Evolutionary conservation across 345 rosid species (phyloP).

Genomic region (Limnanthes douglasii): DNA sequence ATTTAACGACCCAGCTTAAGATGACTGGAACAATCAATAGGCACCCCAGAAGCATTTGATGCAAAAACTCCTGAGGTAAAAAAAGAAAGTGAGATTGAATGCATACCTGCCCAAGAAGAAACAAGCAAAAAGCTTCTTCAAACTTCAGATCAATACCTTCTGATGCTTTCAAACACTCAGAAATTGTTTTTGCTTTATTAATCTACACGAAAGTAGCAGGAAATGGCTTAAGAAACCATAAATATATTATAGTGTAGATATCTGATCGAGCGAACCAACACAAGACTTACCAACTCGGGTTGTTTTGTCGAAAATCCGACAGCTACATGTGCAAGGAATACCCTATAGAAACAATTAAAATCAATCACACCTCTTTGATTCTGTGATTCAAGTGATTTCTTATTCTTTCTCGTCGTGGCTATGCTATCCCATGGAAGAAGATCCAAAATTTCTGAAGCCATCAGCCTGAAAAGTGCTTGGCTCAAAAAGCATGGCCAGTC

Average conservation of each 20-base stretch:
- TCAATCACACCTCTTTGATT: constrained; percentile 83
- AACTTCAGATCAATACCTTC: constrained; percentile 80
- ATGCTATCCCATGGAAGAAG: constrained; percentile 85
- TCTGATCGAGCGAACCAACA: constrained; percentile 9
- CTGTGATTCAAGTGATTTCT: constrained; percentile 88
- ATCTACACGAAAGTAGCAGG: constrained; percentile 36
- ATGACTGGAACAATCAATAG: constrained; percentile 5
- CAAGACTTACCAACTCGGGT: constrained; percentile 46
- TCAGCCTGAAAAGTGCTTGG: constrained; percentile 61
- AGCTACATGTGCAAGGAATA: constrained; percentile 70
- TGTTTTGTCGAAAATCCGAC: constrained; percentile 77
- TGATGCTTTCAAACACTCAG: constrained; percentile 72
- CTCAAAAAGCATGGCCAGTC: constrained; percentile 80
- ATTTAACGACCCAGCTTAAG: constrained; percentile 7
- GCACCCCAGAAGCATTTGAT: constrained; percentile 4
- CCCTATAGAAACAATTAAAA: constrained; percentile 62
- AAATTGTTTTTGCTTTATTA: constrained; percentile 54
- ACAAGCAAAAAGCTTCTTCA: constrained; percentile 74
- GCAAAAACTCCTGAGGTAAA: constrained; percentile 1
- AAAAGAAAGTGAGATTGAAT: neutral
- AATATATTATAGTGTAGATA: constrained; percentile 6
- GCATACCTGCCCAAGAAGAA: constrained; percentile 78
- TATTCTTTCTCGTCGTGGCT: constrained; percentile 57
- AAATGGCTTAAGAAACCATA: too few species aligned
- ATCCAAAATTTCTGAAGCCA: constrained; percentile 79